Evolutionary conservation across 306 rosid genomes (phyloP).

Genomic region (Sesbania bispinosa): DNA sequence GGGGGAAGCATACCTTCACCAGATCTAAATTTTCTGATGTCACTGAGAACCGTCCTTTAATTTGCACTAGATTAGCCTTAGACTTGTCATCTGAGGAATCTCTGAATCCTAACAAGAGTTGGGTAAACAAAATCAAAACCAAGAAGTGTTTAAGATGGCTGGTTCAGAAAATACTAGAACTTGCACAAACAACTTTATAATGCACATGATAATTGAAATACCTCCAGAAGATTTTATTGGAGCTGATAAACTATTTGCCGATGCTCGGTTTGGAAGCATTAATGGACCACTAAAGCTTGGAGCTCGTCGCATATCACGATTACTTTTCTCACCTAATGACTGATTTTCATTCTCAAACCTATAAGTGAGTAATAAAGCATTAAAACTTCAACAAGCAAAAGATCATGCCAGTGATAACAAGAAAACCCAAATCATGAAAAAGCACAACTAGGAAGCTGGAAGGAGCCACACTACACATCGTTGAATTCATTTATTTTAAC

Average conservation of each 20-base stretch:
- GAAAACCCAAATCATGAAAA: slow-evolving; percentile 16
- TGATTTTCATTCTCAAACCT: slow-evolving; percentile 76
- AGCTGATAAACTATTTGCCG: slow-evolving; percentile 99
- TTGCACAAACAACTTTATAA: slow-evolving; percentile 2
- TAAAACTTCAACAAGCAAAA: slow-evolving; percentile 7
- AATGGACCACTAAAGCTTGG: slow-evolving; percentile 98
- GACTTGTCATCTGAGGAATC: slow-evolving; percentile 93
- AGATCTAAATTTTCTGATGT: slow-evolving; percentile 96
- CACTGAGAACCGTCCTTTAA: slow-evolving; percentile 95
- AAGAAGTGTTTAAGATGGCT: slow-evolving; percentile 17
- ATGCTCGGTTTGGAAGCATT: slow-evolving; percentile 98
- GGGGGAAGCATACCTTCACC: slow-evolving; percentile 63
- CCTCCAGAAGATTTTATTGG: slow-evolving; percentile 99
- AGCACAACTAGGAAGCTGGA: slow-evolving; percentile 10
- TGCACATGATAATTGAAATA: slow-evolving; percentile 36
- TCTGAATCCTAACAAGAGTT: slow-evolving; percentile 65
- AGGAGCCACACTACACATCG: background rate
- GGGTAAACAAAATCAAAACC: slow-evolving; percentile 19
- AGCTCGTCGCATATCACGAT: slow-evolving; percentile 62
- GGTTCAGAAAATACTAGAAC: slow-evolving; percentile 6
- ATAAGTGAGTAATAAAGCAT: slow-evolving; percentile 29
- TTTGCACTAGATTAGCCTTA: slow-evolving; percentile 93
- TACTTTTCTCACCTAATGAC: slow-evolving; percentile 45
- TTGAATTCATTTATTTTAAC: slow-evolving; percentile 15
- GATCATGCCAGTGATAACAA: background rate